Base-by-base conservation (phyloP, 2,329 filamentous ascomycete genomes). In the Paraphaeosphaeria sporulosa region DNA sequence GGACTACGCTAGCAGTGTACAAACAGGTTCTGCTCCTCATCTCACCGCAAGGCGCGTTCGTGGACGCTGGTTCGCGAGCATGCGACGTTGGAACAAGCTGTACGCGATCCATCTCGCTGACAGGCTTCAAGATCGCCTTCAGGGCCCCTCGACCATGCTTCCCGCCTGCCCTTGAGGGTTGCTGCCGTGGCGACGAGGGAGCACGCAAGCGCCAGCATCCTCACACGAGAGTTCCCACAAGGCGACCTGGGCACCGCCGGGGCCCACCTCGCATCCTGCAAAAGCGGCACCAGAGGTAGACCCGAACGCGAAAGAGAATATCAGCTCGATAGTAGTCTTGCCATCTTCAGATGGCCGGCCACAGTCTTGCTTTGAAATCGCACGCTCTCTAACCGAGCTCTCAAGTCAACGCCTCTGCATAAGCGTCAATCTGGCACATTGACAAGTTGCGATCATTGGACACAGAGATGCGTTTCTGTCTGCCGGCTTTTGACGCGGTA, bases 121-220 rank as follows among this genome's bases (percentile, higher is more conserved):
- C 68, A 66, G 61, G 68, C 61, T 55, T 65, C 63, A 57, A 59
- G 73, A 77, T 77, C 70, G 64, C 58, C 74, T 50, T 68, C 72
- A 73, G 68, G 73, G 67, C 66, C 73, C 73, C 72, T 76, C 74
- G 67, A 76, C 74, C 74, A 70, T 73, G 74, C 74, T 75, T 76
- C 74, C 74, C 74, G 74, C 69, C 61, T 58, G 55, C 65, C 73
- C 70, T 74, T 60, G 71, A 74, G 71, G 74, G 68, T 74, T 60
- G 64, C 60, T 61, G 65, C 57, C 52, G 57, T 60, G 44, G 49
- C 62, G 64, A 68, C 68, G 61, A 67, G 68, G 66, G 67, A 70
- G 42, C 59, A 64, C 60, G 57, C 63, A 65, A 57, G 57, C 59
- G 55, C 61, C 62, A 61, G 52, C 63, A 64, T 58, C 59, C 64